Conservation (phyloP, 495 filamentous ascomycete species). For the Hyaloscypha hepaticicola region DNA sequence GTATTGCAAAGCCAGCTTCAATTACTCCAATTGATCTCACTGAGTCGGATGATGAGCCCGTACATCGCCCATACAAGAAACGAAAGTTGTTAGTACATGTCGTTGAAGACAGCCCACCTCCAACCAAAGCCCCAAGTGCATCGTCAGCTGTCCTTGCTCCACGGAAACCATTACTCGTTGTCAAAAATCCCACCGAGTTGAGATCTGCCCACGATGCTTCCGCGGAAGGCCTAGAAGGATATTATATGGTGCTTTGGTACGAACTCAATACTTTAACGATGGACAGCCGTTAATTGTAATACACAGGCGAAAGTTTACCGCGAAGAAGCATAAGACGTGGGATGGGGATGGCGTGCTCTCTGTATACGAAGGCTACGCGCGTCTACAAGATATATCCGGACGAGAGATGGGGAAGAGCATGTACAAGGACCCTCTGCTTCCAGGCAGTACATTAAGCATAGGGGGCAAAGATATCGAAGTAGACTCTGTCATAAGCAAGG, state of each 20-base stretch:
- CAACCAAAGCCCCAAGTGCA: not conserved
- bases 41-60: constrained; percentile 12
- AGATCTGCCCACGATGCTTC: not conserved
- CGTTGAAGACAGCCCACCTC: constrained; percentile 21
- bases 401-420: constrained; percentile 63
- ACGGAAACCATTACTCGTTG: constrained; percentile 44
- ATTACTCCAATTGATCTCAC: constrained; percentile 15
- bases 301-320: constrained; percentile 67
- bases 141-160: constrained; percentile 25
- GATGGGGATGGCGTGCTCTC: constrained; percentile 77
- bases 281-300: not conserved
- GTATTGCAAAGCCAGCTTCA: constrained; percentile 12
- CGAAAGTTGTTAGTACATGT: constrained; percentile 25
- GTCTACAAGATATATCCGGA: constrained; percentile 63
- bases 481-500: constrained; percentile 61
- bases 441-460: constrained; percentile 62
- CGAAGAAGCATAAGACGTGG: constrained; percentile 85
- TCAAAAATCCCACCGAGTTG: constrained; percentile 36
- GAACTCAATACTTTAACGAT: constrained; percentile 23
- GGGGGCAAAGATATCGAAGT: constrained; percentile 75
- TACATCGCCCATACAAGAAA: constrained; percentile 28
- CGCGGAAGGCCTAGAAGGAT: constrained; percentile 40
- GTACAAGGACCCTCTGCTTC: constrained; percentile 54
- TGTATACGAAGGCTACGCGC: constrained; percentile 55
- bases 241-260: constrained; percentile 69